Evolutionary conservation across 108 stramenopile species (phyloP), one percentile per base, ranked within the genome.

Genomic region (Stephanodiscus minutulus): DNA sequence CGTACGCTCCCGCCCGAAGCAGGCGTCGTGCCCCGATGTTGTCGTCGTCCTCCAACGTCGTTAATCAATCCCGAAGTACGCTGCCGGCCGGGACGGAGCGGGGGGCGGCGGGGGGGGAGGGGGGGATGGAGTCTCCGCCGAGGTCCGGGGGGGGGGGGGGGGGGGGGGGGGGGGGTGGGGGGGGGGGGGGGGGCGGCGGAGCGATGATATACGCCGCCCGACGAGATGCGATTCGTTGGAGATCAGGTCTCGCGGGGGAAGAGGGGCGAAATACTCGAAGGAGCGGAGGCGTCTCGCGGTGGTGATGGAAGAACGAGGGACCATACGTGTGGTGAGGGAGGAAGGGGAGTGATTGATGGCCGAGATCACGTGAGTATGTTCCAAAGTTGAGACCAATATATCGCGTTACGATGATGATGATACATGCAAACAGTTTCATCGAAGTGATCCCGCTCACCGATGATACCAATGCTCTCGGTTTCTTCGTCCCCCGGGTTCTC

Each of bases 161-260:
- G n/a, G n/a, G n/a, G n/a, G n/a, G n/a, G n/a, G n/a, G n/a, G n/a
- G n/a, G n/a, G n/a, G n/a, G n/a, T n/a, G n/a, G n/a, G n/a, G n/a
- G n/a, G n/a, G n/a, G n/a, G n/a, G n/a, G n/a, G n/a, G n/a, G n/a
- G n/a, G n/a, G n/a, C n/a, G n/a, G n/a, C n/a, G n/a, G n/a, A n/a
- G n/a, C n/a, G n/a, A n/a, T n/a, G n/a, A n/a, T 67, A 67, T 44
- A 66, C 0, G 29, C 29, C 20, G 39, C 5, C 39, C n/a, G n/a
- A n/a, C n/a, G 77, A 85, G 48, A 70, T 68, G n/a, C 3, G 55
- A 70, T 35, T 46, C 21, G 21, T 63, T 79, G 66, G 62, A 53
- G 21, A 39, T 12, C 11, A 20, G 25, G n/a, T 33, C 53, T 85
- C 53, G 21, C 43, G 52, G 65, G 77, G 47, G 70, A 48, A 56